A percentile compares a stretch with the other conserved stretches of the same genome.
Conservation (phyloP, 2,329 filamentous ascomycete genomes). For the Amauroascus verrucosus region DNA sequence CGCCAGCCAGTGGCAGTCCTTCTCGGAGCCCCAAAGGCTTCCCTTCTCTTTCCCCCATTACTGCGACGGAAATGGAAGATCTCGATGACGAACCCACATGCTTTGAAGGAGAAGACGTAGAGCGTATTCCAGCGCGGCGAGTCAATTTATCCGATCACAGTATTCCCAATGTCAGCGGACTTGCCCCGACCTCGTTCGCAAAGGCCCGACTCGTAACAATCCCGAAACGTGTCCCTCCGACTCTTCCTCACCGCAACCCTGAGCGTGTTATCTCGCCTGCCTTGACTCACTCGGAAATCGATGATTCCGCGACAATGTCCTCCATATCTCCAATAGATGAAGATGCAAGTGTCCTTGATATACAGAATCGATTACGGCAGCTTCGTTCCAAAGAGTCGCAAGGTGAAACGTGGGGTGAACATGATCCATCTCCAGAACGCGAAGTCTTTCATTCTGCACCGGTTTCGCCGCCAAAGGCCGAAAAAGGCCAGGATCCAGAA, state of each 20-base stretch:
- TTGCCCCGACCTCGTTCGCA: conserved; percentile 56
- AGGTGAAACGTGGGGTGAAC: not conserved
- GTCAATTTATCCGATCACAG: conserved; percentile 33
- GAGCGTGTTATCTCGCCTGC: conserved; percentile 18
- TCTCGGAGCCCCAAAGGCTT: conserved; percentile 9
- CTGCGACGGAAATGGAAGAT: not conserved
- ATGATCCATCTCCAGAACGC: conserved; percentile 18
- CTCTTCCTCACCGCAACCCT: conserved; percentile 67
- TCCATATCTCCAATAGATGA: conserved; percentile 12
- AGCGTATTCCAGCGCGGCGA: not conserved
- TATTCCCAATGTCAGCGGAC: conserved; percentile 47
- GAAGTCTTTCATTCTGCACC: conserved; percentile 37
- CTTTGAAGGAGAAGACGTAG: not conserved
- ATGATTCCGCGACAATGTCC: conserved; percentile 4
- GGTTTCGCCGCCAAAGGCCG: conserved; percentile 21
- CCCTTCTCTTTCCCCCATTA: not conserved
- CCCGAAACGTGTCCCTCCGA: conserved; percentile 61
- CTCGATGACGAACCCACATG: not conserved
- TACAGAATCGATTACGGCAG: not conserved
- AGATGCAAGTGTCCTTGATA: conserved; percentile 12
- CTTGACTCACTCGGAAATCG: conserved; percentile 1
- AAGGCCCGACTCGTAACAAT: conserved; percentile 77
- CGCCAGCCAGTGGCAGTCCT: conserved; percentile 11
- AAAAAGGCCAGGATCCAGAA: not conserved
- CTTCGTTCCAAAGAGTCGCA: conserved; percentile 8